Evolutionary conservation across 169 alveolate species (phyloP).

Genomic region (Babesia sp.): DNA sequence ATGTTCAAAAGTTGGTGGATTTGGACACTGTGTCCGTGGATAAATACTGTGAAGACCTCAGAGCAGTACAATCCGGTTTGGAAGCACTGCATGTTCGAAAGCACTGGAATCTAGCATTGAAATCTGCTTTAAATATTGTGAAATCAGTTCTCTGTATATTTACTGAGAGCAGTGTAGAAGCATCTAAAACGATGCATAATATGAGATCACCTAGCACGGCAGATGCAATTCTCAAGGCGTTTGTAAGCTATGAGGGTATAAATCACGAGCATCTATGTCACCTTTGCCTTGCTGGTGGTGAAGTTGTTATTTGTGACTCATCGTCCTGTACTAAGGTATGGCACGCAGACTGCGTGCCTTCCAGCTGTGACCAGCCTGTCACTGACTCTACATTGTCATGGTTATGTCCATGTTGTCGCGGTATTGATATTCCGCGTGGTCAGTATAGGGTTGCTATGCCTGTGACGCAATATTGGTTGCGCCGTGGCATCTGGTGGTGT

Average conservation of each 20-base stretch:
- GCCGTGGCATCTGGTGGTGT: slow-evolving; percentile 61
- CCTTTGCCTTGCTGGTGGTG: slow-evolving; percentile 74
- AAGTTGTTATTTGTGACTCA: slow-evolving; percentile 71
- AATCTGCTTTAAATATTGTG: background rate
- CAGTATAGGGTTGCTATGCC: slow-evolving; percentile 16
- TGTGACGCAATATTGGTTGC: slow-evolving; percentile 45
- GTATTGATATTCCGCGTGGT: slow-evolving; percentile 24
- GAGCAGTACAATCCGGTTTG: background rate
- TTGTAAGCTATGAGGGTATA: slow-evolving; percentile 33
- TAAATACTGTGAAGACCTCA: background rate
- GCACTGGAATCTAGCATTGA: slow-evolving; percentile 16
- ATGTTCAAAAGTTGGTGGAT: background rate
- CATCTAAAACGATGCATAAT: background rate
- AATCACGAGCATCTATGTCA: slow-evolving; percentile 69
- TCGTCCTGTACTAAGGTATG: slow-evolving; percentile 64
- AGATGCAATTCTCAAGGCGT: slow-evolving; percentile 35
- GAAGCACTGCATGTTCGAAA: slow-evolving; percentile 1
- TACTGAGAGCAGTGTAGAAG: background rate
- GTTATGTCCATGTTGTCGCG: slow-evolving; percentile 60
- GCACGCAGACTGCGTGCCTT: slow-evolving; percentile 71
- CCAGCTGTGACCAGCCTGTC: slow-evolving; percentile 25
- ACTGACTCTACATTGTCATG: slow-evolving; percentile 27
- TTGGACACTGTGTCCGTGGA: background rate
- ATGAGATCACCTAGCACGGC: slow-evolving; percentile 17
- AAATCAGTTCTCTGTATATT: background rate